Conservation (phyloP, 768 basidiomycete genomes). For the Gyrodon lividus region DNA sequence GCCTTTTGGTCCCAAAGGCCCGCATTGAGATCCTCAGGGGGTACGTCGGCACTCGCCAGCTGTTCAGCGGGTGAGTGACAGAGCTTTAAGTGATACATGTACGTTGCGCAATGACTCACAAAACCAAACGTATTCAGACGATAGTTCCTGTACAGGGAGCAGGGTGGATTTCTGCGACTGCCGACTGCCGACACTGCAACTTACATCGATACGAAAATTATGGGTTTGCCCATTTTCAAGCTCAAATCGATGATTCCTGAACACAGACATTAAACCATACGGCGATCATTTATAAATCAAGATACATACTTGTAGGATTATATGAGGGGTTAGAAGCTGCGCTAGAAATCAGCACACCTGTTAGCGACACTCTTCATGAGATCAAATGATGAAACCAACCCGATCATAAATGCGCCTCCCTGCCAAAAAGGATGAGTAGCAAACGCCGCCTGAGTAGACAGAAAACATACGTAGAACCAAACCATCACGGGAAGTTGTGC, state of each 20-base stretch:
- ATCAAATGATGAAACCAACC: slow-evolving; percentile 1
- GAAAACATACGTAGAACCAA: slow-evolving; percentile 19
- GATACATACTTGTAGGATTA: slow-evolving; percentile 14
- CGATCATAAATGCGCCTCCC: slow-evolving; percentile 15
- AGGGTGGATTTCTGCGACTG: background rate
- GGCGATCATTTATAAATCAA: background rate
- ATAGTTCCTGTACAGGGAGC: slow-evolving; percentile 10
- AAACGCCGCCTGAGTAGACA: background rate
- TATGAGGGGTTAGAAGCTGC: slow-evolving; percentile 17
- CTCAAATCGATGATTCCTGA: slow-evolving; percentile 14
- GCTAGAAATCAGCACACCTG: slow-evolving; percentile 1
- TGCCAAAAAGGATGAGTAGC: background rate
- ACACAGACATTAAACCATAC: background rate
- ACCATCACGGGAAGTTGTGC: slow-evolving; percentile 18
- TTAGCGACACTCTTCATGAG: background rate
- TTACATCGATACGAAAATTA: slow-evolving; percentile 18
- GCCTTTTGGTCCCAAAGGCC: slow-evolving; percentile 60
- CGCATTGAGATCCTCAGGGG: slow-evolving; percentile 51
- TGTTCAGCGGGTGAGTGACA: slow-evolving; percentile 25
- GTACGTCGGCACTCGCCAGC: slow-evolving; percentile 47
- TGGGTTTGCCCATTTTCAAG: slow-evolving; percentile 9
- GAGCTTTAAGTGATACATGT: too few relatives aligned
- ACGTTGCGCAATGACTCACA: background rate
- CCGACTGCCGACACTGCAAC: background rate
- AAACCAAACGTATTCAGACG: slow-evolving; percentile 20